Evolutionary conservation across 768 basidiomycete genomes (phyloP), one percentile per base, ranked within the genome.

Genomic region (Mycena pura): DNA sequence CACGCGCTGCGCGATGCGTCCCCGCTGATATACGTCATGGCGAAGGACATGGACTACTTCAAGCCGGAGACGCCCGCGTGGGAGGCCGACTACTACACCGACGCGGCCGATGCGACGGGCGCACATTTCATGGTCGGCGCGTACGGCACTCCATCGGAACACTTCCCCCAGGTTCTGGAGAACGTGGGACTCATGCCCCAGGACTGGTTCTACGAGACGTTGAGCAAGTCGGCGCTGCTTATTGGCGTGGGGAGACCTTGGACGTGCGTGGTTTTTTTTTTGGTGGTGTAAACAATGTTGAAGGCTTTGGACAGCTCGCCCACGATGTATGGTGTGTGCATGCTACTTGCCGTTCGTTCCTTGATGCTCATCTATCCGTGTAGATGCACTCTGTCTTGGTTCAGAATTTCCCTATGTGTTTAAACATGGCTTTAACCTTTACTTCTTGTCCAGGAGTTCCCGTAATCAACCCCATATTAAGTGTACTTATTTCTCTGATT

Each of bases 371-470:
- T n/a, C n/a, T n/a, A n/a, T n/a, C n/a, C n/a, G n/a, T n/a, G n/a
- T n/a, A n/a, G 71, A 76, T 45, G 72, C 73, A 4, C 57, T 78
- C 9, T 77, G 77, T 55, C 67, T 72, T 21, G 77, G n/a, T n/a
- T n/a, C n/a, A n/a, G n/a, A n/a, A n/a, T n/a, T n/a, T n/a, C n/a
- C n/a, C n/a, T n/a, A n/a, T n/a, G n/a, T n/a, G n/a, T n/a, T n/a
- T n/a, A n/a, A n/a, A n/a, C n/a, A n/a, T n/a, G n/a, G n/a, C n/a
- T n/a, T n/a, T n/a, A n/a, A n/a, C n/a, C n/a, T n/a, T n/a, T n/a
- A n/a, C n/a, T n/a, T n/a, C n/a, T n/a, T n/a, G n/a, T n/a, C n/a
- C n/a, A n/a, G n/a, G 74, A 5, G 74, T 77, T 0, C 76, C 77
- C 5, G 76, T 76, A 45, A 64, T 78, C 31, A 76, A 78, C 57